phyloP scores from a whole-genome alignment of 2,329 filamentous ascomycete species.

The Fusarium sp. region DNA sequence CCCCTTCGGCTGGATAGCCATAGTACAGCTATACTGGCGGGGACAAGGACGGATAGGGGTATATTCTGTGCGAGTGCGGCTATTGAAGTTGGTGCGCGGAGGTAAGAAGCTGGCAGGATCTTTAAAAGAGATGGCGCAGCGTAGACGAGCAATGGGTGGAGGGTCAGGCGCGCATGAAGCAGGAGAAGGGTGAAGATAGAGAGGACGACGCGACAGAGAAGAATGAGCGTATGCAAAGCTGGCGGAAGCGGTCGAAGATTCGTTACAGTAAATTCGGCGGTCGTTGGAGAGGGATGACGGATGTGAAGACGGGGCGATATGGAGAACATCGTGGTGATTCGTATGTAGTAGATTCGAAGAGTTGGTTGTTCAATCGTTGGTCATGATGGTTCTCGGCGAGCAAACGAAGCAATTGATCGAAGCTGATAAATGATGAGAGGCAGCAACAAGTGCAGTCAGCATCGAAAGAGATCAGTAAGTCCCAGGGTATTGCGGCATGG shows the following conservation, averaged over 20 bases:
- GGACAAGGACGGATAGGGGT: slow-evolving; percentile 56
- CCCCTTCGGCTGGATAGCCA: slow-evolving; percentile 60
- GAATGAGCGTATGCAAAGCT: slow-evolving; percentile 55
- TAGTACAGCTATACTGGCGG: slow-evolving; percentile 51
- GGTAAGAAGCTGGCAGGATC: slow-evolving; percentile 30
- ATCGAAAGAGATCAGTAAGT: too few species aligned
- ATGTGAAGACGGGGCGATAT: slow-evolving; percentile 69
- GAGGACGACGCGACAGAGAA: slow-evolving; percentile 59
- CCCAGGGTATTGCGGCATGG: not conserved
- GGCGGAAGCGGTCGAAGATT: slow-evolving; percentile 71
- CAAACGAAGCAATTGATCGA: not conserved
- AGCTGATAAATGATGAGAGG: not conserved
- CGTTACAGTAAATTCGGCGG: slow-evolving; percentile 91
- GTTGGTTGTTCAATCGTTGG: not conserved
- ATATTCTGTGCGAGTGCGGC: slow-evolving; percentile 50
- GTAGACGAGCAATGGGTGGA: slow-evolving; percentile 46
- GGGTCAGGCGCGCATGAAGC: slow-evolving; percentile 61
- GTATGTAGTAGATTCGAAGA: not conserved
- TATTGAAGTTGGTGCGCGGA: slow-evolving; percentile 50
- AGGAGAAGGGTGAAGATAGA: slow-evolving; percentile 58
- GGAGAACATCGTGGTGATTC: slow-evolving; percentile 65
- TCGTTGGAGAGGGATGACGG: slow-evolving; percentile 82
- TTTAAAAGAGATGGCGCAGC: slow-evolving; percentile 20
- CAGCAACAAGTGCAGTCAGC: too few species aligned
- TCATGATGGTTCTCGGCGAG: slow-evolving; percentile 4